Evolutionary conservation across 192 early-diverging fungal genomes (phyloP), one percentile per base, ranked within the genome.

Genomic region (Coemansia aciculifera): DNA sequence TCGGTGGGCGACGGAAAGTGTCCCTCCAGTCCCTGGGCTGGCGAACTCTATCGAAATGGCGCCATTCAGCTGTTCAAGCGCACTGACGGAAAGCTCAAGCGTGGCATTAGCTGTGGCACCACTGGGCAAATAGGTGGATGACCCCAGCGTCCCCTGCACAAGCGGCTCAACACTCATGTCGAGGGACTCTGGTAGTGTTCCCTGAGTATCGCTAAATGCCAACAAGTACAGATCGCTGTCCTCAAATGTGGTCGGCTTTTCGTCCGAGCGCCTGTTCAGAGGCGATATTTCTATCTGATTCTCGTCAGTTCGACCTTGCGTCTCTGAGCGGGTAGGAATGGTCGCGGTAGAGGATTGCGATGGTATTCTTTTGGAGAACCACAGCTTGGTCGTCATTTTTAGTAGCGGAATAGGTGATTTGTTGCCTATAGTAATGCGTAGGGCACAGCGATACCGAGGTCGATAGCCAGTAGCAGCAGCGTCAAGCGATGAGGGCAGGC

Each of bases 1-100:
- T 6, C 66, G 38, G 17, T 82, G 68, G 39, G 11, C 19, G 5
- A 82, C 72, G 0, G 37, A 38, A n/a, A 82, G 63, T 27, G 54
- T n/a, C 5, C 40, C 57, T 27, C 75, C 75, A 8, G 79, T 77
- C 1, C 79, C 79, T 10, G 79, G 79, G 54, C 75, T 77, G 13
- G 17, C 54, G 46, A 82, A 82, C 37, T 68, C 68, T 49, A 77
- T 56, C 3, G 68, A n/a, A 54, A 82, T 77, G 10, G 44, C 43
- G n/a, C 75, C 69, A n/a, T 59, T 43, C 17, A 82, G 38, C 34
- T 74, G 74, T 7, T 31, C 43, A 36, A 65, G 69, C 39, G 12
- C 15, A 32, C 43, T 51, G 19, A 57, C 27, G 3, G 51, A 61
- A 29, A 81, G 7, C 2, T 2, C 21, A 31, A 74, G 37, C 15